phyloP scores from a whole-genome alignment of 2,329 filamentous ascomycete species.

The Myriangium duriaei region DNA sequence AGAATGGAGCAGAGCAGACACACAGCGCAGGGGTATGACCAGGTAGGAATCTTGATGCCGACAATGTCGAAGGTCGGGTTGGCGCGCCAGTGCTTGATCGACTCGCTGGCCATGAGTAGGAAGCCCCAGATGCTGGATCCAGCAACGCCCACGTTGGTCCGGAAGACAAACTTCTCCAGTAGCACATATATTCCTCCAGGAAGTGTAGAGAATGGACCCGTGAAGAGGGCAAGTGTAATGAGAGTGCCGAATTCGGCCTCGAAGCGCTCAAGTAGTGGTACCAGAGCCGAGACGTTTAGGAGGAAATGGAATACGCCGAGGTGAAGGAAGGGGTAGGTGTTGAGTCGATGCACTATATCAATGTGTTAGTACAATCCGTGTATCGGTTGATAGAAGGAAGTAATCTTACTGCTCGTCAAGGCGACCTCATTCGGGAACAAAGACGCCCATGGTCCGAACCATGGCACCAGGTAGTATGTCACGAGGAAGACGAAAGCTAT shows the following conservation, averaged over 20 bases:
- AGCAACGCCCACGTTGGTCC: conserved; percentile 59
- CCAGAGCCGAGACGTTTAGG: conserved; percentile 66
- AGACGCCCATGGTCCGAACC: conserved; percentile 66
- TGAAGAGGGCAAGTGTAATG: conserved; percentile 73
- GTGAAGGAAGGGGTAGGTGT: conserved; percentile 85
- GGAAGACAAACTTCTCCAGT: conserved; percentile 60
- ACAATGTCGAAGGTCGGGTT: conserved; percentile 64
- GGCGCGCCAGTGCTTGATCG: conserved; percentile 69
- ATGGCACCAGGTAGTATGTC: conserved; percentile 54
- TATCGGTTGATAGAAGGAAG: neutral
- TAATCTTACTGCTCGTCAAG: conserved; percentile 53
- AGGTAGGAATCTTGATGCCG: conserved; percentile 71
- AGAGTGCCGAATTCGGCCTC: conserved; percentile 86
- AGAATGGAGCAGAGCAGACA: conserved; percentile 64
- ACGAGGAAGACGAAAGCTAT: conserved; percentile 59
- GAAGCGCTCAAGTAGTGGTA: conserved; percentile 85
- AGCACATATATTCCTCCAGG: conserved; percentile 72
- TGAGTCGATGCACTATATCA: conserved; percentile 69
- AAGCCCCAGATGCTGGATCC: conserved; percentile 93
- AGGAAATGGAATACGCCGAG: conserved; percentile 66
- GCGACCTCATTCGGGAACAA: conserved; percentile 66
- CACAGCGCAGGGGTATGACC: conserved; percentile 73
- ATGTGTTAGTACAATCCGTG: neutral
- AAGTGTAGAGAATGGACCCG: conserved; percentile 54
- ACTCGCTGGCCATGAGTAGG: conserved; percentile 70